phyloP scores from a whole-genome alignment of 306 rosid genomes.

The Pyrus betulifolia region DNA sequence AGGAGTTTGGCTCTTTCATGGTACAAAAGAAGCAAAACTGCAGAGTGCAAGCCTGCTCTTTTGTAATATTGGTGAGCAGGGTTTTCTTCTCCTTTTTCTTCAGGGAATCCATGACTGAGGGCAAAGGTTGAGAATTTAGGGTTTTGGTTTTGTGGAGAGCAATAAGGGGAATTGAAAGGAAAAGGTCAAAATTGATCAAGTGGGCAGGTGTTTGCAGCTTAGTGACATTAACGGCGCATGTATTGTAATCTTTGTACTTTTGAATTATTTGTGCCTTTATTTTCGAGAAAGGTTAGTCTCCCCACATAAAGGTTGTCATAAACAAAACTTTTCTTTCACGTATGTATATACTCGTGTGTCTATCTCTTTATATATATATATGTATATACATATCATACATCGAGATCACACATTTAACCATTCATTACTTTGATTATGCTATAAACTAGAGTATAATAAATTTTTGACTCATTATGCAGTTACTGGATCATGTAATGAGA shows the following conservation, averaged over 20 bases:
- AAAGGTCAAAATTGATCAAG: background rate
- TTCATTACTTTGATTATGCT: too few species aligned
- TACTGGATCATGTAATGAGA: too few species aligned
- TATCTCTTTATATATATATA: background rate
- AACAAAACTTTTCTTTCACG: background rate
- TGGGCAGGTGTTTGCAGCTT: background rate
- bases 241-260: background rate
- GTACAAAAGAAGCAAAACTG: slow-evolving; percentile 66
- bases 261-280: background rate
- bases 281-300: background rate
- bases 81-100: slow-evolving; percentile 23
- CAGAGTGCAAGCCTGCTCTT: slow-evolving; percentile 18
- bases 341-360: background rate
- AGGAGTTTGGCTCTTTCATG: slow-evolving; percentile 43
- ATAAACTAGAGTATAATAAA: too few species aligned
- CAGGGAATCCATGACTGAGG: slow-evolving; percentile 24
- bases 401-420: too few species aligned
- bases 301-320: background rate
- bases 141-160: background rate
- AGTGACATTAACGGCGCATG: slow-evolving; percentile 31
- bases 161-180: background rate
- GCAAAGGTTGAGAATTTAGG: background rate
- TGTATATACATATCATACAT: too few species aligned
- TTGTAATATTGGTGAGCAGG: background rate
- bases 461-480: too few species aligned